Conservation (phyloP, 2,329 filamentous ascomycete species). For the Malbranchea zuffiana region DNA sequence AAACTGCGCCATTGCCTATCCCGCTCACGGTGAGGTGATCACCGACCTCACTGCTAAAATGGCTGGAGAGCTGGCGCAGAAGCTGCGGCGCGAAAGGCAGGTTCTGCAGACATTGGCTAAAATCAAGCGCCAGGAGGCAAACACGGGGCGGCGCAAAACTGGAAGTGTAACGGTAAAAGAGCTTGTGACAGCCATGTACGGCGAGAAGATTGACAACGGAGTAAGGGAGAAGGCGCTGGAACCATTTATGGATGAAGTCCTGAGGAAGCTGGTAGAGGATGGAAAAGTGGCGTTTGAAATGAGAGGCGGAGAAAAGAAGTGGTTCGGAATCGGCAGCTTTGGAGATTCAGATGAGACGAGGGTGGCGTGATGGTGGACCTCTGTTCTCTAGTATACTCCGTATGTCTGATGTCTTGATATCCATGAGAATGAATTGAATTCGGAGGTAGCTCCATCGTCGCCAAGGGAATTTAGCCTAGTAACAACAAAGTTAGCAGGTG, state of each 20-base stretch:
- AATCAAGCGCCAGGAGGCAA: constrained; percentile 2
- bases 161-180: constrained; percentile 32
- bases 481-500: too few species aligned
- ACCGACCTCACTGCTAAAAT: constrained; percentile 61
- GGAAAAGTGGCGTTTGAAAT: constrained; percentile 34
- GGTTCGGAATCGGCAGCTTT: constrained; percentile 30
- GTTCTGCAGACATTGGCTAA: constrained; percentile 27
- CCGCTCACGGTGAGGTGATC: constrained; percentile 73
- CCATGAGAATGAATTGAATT: too few species aligned
- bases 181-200: constrained; percentile 37
- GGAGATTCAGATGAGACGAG: too few species aligned
- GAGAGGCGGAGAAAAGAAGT: constrained; percentile 27
- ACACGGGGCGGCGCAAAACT: constrained; percentile 18
- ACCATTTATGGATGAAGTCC: constrained; percentile 35
- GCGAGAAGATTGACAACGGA: constrained; percentile 25
- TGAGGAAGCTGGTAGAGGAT: constrained; percentile 37
- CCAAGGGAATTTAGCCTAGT: too few species aligned
- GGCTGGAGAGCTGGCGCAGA: constrained; percentile 57
- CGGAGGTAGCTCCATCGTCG: too few species aligned
- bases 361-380: too few species aligned
- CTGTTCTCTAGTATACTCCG: too few species aligned
- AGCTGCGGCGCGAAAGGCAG: constrained; percentile 36
- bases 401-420: too few species aligned
- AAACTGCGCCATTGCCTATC: constrained; percentile 58
- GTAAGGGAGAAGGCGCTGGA: constrained; percentile 31